phyloP scores from a whole-genome alignment of 2,329 filamentous ascomycete species.

The Phymatotrichopsis omnivora region DNA sequence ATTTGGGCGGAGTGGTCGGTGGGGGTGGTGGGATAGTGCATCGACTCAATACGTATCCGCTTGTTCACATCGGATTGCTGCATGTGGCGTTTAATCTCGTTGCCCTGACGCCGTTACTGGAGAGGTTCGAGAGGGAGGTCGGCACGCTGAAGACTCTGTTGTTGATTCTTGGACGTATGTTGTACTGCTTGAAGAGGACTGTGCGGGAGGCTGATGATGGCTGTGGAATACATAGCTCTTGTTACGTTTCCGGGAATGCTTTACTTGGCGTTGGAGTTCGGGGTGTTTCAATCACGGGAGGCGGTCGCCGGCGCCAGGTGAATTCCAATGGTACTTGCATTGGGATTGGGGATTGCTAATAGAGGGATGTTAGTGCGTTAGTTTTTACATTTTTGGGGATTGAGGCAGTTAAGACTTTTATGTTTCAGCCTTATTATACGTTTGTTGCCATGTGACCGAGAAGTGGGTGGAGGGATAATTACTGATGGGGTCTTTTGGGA shows the following conservation, averaged over 20 bases:
- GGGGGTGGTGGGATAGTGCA: slow-evolving; percentile 75
- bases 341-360: slow-evolving; percentile 20
- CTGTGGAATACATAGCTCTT: slow-evolving; percentile 45
- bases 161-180: slow-evolving; percentile 83
- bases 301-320: slow-evolving; percentile 75
- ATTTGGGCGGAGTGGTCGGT: slow-evolving; percentile 6
- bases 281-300: slow-evolving; percentile 60
- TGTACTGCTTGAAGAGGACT: slow-evolving; percentile 5
- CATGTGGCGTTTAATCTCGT: slow-evolving; percentile 72
- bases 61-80: slow-evolving; percentile 72
- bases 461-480: background rate
- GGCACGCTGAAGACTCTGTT: slow-evolving; percentile 81
- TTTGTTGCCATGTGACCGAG: slow-evolving; percentile 41
- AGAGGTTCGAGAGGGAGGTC: slow-evolving; percentile 86
- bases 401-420: slow-evolving; percentile 78
- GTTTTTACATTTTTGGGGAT: slow-evolving; percentile 77
- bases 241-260: slow-evolving; percentile 71
- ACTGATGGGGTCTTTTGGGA: slow-evolving; percentile 28
- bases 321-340: slow-evolving; percentile 29
- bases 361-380: slow-evolving; percentile 58
- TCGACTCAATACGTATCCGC: slow-evolving; percentile 80
- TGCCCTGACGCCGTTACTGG: slow-evolving; percentile 75
- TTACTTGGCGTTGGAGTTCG: slow-evolving; percentile 70
- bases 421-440: slow-evolving; percentile 66
- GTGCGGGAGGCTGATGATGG: slow-evolving; percentile 26